Conservation (phyloP, 768 basidiomycete species). For the Leccinum pellstonianum region DNA sequence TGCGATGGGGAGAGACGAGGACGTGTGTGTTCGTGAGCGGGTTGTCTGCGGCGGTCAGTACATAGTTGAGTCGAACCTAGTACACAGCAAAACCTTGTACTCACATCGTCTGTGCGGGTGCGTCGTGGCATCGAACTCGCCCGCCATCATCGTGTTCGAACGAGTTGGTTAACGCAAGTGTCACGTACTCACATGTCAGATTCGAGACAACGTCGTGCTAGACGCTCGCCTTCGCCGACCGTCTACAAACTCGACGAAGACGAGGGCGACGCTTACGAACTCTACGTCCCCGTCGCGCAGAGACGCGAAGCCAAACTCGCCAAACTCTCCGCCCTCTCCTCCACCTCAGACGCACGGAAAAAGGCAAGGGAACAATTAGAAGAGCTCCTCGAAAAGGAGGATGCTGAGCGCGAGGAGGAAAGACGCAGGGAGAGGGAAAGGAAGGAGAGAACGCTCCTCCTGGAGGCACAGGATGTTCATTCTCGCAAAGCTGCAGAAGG, state of each 20-base stretch:
- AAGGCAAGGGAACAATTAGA: slow-evolving; percentile 49
- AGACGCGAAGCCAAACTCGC: slow-evolving; percentile 79
- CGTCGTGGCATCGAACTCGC: slow-evolving; percentile 52
- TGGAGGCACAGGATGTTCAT: slow-evolving; percentile 97
- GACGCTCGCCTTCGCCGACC: slow-evolving; percentile 59
- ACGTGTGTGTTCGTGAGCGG: slow-evolving; percentile 75
- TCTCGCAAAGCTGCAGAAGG: slow-evolving; percentile 78
- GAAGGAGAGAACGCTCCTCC: slow-evolving; percentile 81
- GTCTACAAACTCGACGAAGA: slow-evolving; percentile 62
- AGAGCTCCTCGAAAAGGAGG: slow-evolving; percentile 60
- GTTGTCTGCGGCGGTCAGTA: slow-evolving; percentile 52
- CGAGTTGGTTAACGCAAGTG: neutral
- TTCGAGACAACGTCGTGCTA: slow-evolving; percentile 49
- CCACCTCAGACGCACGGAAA: slow-evolving; percentile 49
- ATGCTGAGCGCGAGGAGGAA: slow-evolving; percentile 80
- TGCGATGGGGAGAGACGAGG: slow-evolving; percentile 88
- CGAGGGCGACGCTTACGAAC: slow-evolving; percentile 64
- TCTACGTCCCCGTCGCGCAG: slow-evolving; percentile 86
- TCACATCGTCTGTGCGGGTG: slow-evolving; percentile 74
- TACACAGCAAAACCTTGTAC: slow-evolving; percentile 18
- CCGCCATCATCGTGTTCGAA: slow-evolving; percentile 23
- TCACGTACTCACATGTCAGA: slow-evolving; percentile 26
- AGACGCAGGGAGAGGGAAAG: slow-evolving; percentile 67
- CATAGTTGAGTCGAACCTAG: neutral
- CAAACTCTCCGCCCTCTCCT: slow-evolving; percentile 64